phyloP scores from a whole-genome alignment of 768 basidiomycete species.

The Cyclocybe aegerita region DNA sequence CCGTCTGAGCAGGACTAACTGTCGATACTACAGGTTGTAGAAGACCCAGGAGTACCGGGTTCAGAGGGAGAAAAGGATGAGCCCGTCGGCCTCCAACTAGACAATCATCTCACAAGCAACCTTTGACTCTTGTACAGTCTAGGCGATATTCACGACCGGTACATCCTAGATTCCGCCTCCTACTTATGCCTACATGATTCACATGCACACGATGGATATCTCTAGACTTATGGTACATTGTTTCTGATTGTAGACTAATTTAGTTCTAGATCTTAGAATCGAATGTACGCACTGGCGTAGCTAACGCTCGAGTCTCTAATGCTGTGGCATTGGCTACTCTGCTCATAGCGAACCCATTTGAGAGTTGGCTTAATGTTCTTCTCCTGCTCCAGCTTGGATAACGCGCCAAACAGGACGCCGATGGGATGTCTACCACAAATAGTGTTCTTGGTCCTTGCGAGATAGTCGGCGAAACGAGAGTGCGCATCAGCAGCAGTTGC shows the following conservation, averaged over 20 bases:
- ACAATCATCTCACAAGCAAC: constrained; percentile 28
- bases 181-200: background rate
- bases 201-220: background rate
- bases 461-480: constrained; percentile 61
- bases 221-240: constrained; percentile 7
- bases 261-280: constrained; percentile 40
- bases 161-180: background rate
- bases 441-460: constrained; percentile 81
- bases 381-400: constrained; percentile 55
- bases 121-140: constrained; percentile 19
- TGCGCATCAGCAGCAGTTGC: constrained; percentile 57
- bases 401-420: constrained; percentile 82
- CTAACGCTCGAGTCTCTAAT: constrained; percentile 88
- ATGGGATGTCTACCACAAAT: constrained; percentile 98
- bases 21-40: constrained; percentile 51
- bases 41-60: constrained; percentile 68
- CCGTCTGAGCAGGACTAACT: constrained; percentile 1
- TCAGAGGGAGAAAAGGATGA: constrained; percentile 59
- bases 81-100: constrained; percentile 24
- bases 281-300: constrained; percentile 89
- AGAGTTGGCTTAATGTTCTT: constrained; percentile 37
- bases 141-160: background rate
- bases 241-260: constrained; percentile 1
- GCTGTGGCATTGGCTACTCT: constrained; percentile 75
- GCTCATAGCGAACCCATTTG: constrained; percentile 91